Evolutionary conservation across 2,329 filamentous ascomycete genomes (phyloP).

Genomic region (Fusarium compactum): DNA sequence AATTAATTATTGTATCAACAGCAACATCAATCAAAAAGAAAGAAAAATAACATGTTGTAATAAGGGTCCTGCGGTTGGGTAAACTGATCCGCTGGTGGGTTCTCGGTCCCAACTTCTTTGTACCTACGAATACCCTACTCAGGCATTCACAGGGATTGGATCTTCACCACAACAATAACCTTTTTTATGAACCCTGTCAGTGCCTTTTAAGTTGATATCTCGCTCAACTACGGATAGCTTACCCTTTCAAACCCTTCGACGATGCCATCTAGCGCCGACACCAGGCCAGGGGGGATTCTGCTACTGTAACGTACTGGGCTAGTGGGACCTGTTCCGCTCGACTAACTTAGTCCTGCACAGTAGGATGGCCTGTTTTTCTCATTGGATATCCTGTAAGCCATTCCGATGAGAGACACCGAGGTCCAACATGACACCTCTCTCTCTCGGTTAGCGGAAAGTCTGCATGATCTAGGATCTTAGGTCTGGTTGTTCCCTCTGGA

Average conservation of each 20-base stretch:
- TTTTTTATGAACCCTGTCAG: slow-evolving; percentile 7
- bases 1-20: not conserved
- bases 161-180: slow-evolving; percentile 14
- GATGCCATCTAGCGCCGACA: slow-evolving; percentile 22
- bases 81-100: slow-evolving; percentile 20
- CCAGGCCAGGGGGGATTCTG: slow-evolving; percentile 27
- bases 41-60: slow-evolving; percentile 36
- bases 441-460: slow-evolving; percentile 15
- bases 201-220: not conserved
- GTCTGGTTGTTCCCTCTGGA: not conserved
- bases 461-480: not conserved
- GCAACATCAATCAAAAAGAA: not conserved
- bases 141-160: slow-evolving; percentile 7
- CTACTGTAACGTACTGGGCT: not conserved
- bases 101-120: not conserved
- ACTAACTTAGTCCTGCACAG: slow-evolving; percentile 10
- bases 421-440: slow-evolving; percentile 5
- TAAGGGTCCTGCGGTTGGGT: slow-evolving; percentile 45
- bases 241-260: not conserved
- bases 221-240: not conserved
- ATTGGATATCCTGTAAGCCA: slow-evolving; percentile 28
- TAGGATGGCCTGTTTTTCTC: slow-evolving; percentile 21
- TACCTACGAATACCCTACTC: not conserved
- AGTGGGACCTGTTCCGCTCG: slow-evolving; percentile 26
- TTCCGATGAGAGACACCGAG: slow-evolving; percentile 26